Conservation (phyloP, 2,329 filamentous ascomycete genomes). For the Colletotrichum ledebouriae region DNA sequence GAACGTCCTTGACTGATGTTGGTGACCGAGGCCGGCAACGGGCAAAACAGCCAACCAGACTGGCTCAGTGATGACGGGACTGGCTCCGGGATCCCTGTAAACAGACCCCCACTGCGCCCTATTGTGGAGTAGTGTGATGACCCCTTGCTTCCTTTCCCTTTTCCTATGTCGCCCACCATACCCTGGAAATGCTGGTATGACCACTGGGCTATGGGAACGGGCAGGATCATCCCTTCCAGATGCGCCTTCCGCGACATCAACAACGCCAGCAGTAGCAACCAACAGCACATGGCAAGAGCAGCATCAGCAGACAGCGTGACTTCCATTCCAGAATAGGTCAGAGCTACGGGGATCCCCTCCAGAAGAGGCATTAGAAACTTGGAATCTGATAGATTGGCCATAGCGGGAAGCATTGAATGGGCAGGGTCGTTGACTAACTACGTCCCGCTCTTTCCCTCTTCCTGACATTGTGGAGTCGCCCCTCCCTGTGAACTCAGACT, state of each 20-base stretch:
- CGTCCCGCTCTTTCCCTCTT: constrained; percentile 34
- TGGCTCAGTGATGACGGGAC: constrained; percentile 29
- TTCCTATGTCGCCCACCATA: background rate
- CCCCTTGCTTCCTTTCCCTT: constrained; percentile 12
- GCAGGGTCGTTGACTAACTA: constrained; percentile 35
- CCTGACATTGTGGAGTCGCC: constrained; percentile 2
- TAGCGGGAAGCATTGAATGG: constrained; percentile 15
- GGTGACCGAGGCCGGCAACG: background rate
- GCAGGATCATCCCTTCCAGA: no score
- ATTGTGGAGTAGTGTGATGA: background rate
- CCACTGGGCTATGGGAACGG: no score
- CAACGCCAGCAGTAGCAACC: background rate
- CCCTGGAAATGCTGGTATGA: background rate
- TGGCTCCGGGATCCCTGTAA: constrained; percentile 28
- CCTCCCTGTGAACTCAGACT: constrained; percentile 21
- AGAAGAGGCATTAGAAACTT: constrained; percentile 6
- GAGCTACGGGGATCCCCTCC: background rate
- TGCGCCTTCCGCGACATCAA: constrained; percentile 1
- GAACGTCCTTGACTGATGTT: background rate
- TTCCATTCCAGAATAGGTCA: background rate
- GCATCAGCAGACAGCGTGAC: background rate
- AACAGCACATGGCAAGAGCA: background rate
- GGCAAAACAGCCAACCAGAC: constrained; percentile 23
- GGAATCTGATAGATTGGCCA: constrained; percentile 26
- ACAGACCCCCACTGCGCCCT: constrained; percentile 10